Evolutionary conservation across 768 basidiomycete species (phyloP).

Genomic region (Gelatoporia subvermispora): DNA sequence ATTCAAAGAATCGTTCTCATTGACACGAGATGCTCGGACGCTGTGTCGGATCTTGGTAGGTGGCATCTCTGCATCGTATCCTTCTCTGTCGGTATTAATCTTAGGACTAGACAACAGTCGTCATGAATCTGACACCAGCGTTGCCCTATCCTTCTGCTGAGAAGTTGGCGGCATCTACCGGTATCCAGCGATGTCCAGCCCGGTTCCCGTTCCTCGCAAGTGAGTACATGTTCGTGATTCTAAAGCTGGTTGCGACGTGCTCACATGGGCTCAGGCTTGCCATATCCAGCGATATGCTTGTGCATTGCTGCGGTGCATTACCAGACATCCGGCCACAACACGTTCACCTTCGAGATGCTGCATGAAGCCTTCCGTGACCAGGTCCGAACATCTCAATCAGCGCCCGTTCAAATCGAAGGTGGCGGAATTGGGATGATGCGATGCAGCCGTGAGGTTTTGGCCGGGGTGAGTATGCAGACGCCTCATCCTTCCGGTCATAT

Average conservation of each 20-base stretch:
- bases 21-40: constrained; percentile 56
- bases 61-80: neutral
- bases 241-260: neutral
- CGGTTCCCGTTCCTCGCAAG: constrained; percentile 50
- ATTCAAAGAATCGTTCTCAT: constrained; percentile 54
- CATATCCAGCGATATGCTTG: constrained; percentile 78
- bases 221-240: constrained; percentile 25
- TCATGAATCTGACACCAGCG: constrained; percentile 41
- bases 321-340: constrained; percentile 67
- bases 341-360: constrained; percentile 90
- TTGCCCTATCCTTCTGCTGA: constrained; percentile 51
- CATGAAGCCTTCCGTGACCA: constrained; percentile 74
- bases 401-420: constrained; percentile 71
- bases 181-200: constrained; percentile 52
- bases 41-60: constrained; percentile 60
- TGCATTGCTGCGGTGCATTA: constrained; percentile 83
- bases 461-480: constrained; percentile 45
- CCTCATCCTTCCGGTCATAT: neutral
- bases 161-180: constrained; percentile 38
- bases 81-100: neutral
- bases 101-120: constrained; percentile 42
- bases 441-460: constrained; percentile 58
- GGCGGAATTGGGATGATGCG: constrained; percentile 70
- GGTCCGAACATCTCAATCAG: constrained; percentile 63
- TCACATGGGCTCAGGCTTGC: constrained; percentile 43